Percentiles rank a stretch among this genome's conserved stretches.
These are phyloP conservation scores for Paraconiothyrium brasiliense DNA, from an alignment of 2,329 filamentous ascomycete genomes.

Conservation along the genomic window DNA sequence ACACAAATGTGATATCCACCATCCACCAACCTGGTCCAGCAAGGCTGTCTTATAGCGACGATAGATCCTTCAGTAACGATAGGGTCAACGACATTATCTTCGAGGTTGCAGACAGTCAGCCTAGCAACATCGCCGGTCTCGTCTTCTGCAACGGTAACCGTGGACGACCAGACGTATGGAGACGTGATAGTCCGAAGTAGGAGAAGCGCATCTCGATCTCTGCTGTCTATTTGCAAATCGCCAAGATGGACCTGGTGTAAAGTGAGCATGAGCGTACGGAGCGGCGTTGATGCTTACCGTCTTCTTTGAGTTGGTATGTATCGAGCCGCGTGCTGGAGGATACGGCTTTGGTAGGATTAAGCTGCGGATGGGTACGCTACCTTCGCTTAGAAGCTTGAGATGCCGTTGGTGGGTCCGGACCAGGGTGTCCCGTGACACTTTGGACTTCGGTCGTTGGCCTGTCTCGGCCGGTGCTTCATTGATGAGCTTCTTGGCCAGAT, in stretches of 20 bases:
- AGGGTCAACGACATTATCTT: constrained; percentile 33
- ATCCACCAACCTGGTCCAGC: constrained; percentile 27
- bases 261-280: not conserved
- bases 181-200: constrained; percentile 29
- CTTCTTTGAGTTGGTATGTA: constrained; percentile 14
- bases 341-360: constrained; percentile 33
- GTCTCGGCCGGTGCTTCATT: constrained; percentile 17
- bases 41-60: constrained; percentile 33
- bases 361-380: constrained; percentile 26
- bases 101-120: constrained; percentile 36
- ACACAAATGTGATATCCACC: constrained; percentile 32
- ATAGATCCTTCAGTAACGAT: constrained; percentile 24
- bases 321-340: constrained; percentile 24
- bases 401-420: constrained; percentile 26
- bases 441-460: constrained; percentile 13
- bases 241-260: constrained; percentile 19
- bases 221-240: constrained; percentile 20
- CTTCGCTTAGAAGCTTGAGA: constrained; percentile 26
- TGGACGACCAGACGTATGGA: constrained; percentile 35
- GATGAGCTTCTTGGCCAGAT: constrained; percentile 27
- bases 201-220: constrained; percentile 20
- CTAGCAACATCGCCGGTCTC: constrained; percentile 27
- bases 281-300: constrained; percentile 6
- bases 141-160: constrained; percentile 32
- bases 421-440: constrained; percentile 23